Evolutionary conservation across 768 basidiomycete species (phyloP), one percentile per base, ranked within the genome.

Genomic region (Cubamyces sp.): DNA sequence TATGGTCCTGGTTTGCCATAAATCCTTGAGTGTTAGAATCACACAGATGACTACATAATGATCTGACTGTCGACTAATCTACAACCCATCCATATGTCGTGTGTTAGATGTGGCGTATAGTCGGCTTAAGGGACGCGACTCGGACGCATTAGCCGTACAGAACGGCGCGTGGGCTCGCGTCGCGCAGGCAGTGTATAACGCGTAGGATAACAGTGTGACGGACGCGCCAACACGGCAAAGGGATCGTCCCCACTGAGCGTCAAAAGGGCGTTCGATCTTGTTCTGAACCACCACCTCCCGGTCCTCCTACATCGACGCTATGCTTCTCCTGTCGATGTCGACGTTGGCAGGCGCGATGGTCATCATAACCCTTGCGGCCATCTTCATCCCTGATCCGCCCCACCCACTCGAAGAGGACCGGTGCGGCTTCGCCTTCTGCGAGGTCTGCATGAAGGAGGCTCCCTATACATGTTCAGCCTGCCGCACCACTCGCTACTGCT

Each of bases 401-500:
- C 58, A 48, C 48, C 48, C 63, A 21, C 63, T 64, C 50, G 58
- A 51, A 25, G 58, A 64, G 39, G 63, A 64, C 58, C 63, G 59
- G 3, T 64, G 58, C 45, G 58, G 58, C 21, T 64, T 59, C 50
- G 47, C 60, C 25, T 61, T 65, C 49, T 64, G 66, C 49, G 63
- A 61, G 40, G 66, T 64, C 23, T 64, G 66, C 60, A 42, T 34
- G 26, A 53, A 59, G 30, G 63, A 64, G 39, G 62, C 66, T 16
- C 57, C 60, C 1, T 61, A 57, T 21, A 56, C 58, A 15, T 69
- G 64, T 55, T 62, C 66, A 5, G 69, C 54, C 26, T 68, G 66
- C 50, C 66, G 67, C 23, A 62, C 60, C 25, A 61, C 68, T 5
- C 61, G 57, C 18, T 66, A 66, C 41, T 67, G 66, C 62, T 68